Conservation (phyloP, 257 asterid genomes). For the Przewalskia tangutica region DNA sequence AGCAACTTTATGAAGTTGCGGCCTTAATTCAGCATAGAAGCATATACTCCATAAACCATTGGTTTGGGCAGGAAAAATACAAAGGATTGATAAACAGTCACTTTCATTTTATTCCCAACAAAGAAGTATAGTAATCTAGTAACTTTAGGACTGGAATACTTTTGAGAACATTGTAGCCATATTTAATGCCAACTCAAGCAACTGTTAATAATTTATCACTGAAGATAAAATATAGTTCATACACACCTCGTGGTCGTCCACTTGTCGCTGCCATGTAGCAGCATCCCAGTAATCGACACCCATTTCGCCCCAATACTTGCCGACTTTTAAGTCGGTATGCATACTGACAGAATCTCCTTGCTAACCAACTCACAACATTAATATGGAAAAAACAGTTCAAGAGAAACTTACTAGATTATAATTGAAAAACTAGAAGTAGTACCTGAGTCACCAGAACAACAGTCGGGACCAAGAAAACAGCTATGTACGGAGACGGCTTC, state of each 20-base stretch:
- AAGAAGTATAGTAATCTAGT: background rate
- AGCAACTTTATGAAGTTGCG: background rate
- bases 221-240: background rate
- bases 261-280: conserved; percentile 42
- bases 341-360: conserved; percentile 44
- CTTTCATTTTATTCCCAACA: background rate
- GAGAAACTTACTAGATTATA: background rate
- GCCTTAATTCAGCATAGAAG: background rate
- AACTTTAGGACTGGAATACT: background rate
- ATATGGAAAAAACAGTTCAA: background rate
- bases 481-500: conserved; percentile 51
- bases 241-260: conserved; percentile 52
- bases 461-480: conserved; percentile 77
- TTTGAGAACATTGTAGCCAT: background rate
- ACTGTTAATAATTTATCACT: background rate
- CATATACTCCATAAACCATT: background rate
- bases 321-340: conserved; percentile 71
- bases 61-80: background rate
- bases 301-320: conserved; percentile 61
- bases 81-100: background rate
- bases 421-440: background rate
- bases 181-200: background rate
- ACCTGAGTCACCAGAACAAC: conserved; percentile 74
- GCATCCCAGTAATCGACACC: conserved; percentile 77
- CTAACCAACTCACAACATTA: conserved; percentile 13